These are phyloP conservation scores for Aspergillus bertholletiae DNA, from an alignment of 495 filamentous ascomycete species.

Conservation along the genomic window DNA sequence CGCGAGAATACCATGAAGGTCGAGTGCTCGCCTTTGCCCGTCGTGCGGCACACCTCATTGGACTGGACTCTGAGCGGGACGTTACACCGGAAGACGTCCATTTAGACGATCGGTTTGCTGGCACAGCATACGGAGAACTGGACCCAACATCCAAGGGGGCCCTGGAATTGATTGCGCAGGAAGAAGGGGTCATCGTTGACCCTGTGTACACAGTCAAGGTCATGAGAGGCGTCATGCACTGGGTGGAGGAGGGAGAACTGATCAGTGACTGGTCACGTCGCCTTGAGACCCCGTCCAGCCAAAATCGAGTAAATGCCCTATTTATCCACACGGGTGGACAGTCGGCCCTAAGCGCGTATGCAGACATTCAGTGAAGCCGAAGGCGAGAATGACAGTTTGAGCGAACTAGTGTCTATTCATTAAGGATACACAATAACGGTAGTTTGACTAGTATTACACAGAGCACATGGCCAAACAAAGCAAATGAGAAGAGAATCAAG, in stretches of 20 bases:
- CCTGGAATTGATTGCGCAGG: conserved; percentile 23
- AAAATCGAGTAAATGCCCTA: conserved; percentile 28
- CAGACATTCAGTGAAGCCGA: conserved; percentile 16
- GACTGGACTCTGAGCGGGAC: conserved; percentile 21
- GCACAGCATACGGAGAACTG: conserved; percentile 31
- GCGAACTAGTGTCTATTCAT: conserved; percentile 14
- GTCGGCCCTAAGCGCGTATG: conserved; percentile 33
- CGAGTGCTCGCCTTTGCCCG: conserved; percentile 32
- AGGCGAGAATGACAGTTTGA: not conserved
- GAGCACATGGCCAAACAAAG: not conserved
- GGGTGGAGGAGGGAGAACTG: conserved; percentile 24
- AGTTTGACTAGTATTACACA: conserved; percentile 15
- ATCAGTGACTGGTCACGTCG: conserved; percentile 6
- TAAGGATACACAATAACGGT: conserved; percentile 10
- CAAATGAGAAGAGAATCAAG: not conserved
- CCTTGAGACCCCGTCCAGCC: not conserved
- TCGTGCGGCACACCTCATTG: conserved; percentile 24
- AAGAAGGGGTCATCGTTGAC: conserved; percentile 31
- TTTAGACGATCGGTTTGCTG: conserved; percentile 34
- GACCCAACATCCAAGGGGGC: conserved; percentile 22
- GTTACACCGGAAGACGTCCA: conserved; percentile 29
- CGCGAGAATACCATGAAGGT: conserved; percentile 25
- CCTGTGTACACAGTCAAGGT: conserved; percentile 41
- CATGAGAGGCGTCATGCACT: conserved; percentile 28
- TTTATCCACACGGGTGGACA: conserved; percentile 44